Conservation (phyloP, 805 yeast species). For the Yueomyces sp. region DNA sequence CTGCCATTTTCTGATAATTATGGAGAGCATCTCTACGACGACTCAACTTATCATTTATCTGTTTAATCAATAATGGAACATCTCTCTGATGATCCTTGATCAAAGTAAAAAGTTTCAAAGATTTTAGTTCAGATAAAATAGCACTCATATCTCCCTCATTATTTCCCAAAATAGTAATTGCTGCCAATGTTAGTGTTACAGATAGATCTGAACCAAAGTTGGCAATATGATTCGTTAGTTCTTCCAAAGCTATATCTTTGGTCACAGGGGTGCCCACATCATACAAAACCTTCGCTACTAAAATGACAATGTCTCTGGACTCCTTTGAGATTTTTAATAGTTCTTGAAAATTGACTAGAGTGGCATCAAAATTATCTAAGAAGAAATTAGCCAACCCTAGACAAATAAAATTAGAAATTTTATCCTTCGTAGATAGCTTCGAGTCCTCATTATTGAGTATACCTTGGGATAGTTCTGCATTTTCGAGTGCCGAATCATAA, state of each 20-base stretch:
- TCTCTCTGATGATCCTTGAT: conserved; percentile 37
- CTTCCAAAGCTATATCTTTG: conserved; percentile 73
- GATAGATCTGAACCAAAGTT: conserved; percentile 51
- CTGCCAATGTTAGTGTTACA: conserved; percentile 65
- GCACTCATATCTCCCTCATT: conserved; percentile 42
- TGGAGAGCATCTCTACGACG: conserved; percentile 7
- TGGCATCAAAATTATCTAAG: conserved; percentile 42
- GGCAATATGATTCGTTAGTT: conserved; percentile 53
- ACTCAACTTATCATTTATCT: conserved; percentile 33
- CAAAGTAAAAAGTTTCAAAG: conserved; percentile 33
- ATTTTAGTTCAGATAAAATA: conserved; percentile 51
- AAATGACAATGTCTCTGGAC: conserved; percentile 51
- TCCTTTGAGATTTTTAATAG: conserved; percentile 46
- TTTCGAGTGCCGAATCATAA: conserved; percentile 46
- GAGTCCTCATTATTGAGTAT: conserved; percentile 30
- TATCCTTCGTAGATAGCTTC: conserved; percentile 21
- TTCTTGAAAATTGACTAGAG: conserved; percentile 53
- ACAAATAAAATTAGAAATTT: conserved; percentile 49
- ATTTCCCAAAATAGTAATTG: conserved; percentile 56
- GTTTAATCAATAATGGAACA: conserved; percentile 46
- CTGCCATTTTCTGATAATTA: conserved; percentile 56
- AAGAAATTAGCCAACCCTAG: conserved; percentile 66
- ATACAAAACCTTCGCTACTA: conserved; percentile 69
- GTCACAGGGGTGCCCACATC: conserved; percentile 67
- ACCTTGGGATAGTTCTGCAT: conserved; percentile 42